Base-by-base conservation (phyloP, 1,284 basidiomycete species). In the Schizophyllum amplum region DNA sequence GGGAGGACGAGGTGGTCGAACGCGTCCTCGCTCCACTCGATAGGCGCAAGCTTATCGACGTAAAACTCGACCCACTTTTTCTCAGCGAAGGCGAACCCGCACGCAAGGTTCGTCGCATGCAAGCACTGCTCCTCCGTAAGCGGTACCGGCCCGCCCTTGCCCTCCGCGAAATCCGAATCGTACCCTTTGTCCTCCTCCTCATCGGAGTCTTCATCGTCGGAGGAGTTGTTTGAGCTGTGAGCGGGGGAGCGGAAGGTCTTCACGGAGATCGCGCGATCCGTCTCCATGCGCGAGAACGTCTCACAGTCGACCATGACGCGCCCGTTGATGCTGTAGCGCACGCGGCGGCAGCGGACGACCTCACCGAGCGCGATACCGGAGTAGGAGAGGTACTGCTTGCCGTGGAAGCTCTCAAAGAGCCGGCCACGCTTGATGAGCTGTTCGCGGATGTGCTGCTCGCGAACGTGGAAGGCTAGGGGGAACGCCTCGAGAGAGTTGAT, bases 11-110 rank as follows among this genome's bases (percentile, higher is more conserved):
- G 76, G 60, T 80, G 79, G 4, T 69, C 65, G 67, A 83, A 84
- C 1, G 82, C 80, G 51, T 82, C 77, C 17, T 75, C 67, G 64
- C 80, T 82, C 82, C 82, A 85, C 5, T 71, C 66, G 27, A 85
- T 78, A 1, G 76, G 72, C 24, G 68, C 55, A 46, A 84, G 67
- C 55, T 76, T 72, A 53, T 78, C 75, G 5, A 83, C 73, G 59
- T 78, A 76, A 64, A 83, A 80, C 64, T 82, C 80, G 55, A 82
- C 81, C 83, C 83, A 85, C 7, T 77, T 64, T 62, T 84, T 83
- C 62, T 83, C 82, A 1, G 70, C 62, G 42, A 84, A 69, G 64
- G 79, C 82, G 66, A 84, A 86, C 0, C 81, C 83, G 57, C 79
- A 82, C 1, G 84, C 74, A 49, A 80, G 69, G 0, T 81, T 77